Evolutionary conservation across 495 filamentous ascomycete genomes (phyloP), one percentile per base, ranked within the genome.

Genomic region (Penicillium crystallinum): DNA sequence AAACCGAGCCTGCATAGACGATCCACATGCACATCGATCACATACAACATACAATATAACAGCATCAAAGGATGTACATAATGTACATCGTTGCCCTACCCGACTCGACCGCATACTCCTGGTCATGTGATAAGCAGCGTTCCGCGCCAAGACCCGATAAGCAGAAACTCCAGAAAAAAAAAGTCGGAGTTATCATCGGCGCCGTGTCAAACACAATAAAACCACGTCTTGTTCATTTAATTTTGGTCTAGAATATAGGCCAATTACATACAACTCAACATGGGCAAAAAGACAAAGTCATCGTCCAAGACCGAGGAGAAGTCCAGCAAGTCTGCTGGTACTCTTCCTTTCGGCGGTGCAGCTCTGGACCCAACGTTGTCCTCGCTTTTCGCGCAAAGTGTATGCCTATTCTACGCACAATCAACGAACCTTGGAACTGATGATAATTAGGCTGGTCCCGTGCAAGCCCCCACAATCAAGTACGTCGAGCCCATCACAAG

Each of bases 331-430:
- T 42, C 46, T n/a, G 50, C 46, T 35, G 60, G 37, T 21, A 56
- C 57, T 38, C 49, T 71, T 52, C 62, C 74, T 23, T 66, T 78
- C 15, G 62, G 61, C 47, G 67, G 63, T 21, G 63, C 68, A 22
- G 50, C 79, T 54, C 76, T 95, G 56, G 89, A 97, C 72, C 86
- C 88, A 54, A 70, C 77, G 46, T 62, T 97, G 56, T 83, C 87
- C 54, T 86, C 87, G 42, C 78, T 97, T 22, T 97, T 97, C 69
- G 77, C 86, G 25, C 75, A 80, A 23, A 92, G 88, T 74, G 90
- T 93, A 75, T 69, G 87, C 80, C 42, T 19, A 33, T 23, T 1
- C 12, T 52, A 72, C n/a, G 36, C 71, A 25, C 18, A 25, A 1
- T 38, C 8, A 9, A 45, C 11, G 36, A 33, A 57, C 18, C 25